Conservation (phyloP, 257 asterid species). For the Solanum pinnatisectum region DNA sequence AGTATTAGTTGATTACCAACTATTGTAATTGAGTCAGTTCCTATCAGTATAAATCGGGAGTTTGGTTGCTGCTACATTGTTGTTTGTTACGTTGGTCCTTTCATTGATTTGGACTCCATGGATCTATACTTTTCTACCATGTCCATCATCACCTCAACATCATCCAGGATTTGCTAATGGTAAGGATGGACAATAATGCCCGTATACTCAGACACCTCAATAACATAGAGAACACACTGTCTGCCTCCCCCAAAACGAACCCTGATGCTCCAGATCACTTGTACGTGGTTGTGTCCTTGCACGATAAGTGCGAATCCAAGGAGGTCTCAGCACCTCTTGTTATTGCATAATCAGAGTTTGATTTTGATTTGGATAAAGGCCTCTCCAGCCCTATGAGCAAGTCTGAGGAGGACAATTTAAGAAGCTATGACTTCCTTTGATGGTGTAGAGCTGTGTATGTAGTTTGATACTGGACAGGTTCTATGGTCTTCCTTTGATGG, state of each 20-base stretch:
- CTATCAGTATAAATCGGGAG: not conserved
- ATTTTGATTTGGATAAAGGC: not conserved
- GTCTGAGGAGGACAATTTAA: not conserved
- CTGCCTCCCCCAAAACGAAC: not conserved
- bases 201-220: not conserved
- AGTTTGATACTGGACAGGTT: not conserved
- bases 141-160: not conserved
- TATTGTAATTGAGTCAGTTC: not conserved
- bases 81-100: not conserved
- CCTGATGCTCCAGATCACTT: not conserved
- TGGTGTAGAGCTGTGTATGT: not conserved
- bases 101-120: not conserved
- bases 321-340: not conserved
- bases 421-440: not conserved
- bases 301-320: not conserved
- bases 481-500: not conserved
- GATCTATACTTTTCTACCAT: not conserved
- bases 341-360: not conserved
- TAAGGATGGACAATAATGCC: not conserved
- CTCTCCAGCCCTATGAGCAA: not conserved
- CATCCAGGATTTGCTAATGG: not conserved
- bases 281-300: not conserved
- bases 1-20: not conserved
- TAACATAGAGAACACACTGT: not conserved
- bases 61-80: not conserved